Base-by-base conservation (phyloP, 306 rosid species). In the Cercis canadensis region DNA sequence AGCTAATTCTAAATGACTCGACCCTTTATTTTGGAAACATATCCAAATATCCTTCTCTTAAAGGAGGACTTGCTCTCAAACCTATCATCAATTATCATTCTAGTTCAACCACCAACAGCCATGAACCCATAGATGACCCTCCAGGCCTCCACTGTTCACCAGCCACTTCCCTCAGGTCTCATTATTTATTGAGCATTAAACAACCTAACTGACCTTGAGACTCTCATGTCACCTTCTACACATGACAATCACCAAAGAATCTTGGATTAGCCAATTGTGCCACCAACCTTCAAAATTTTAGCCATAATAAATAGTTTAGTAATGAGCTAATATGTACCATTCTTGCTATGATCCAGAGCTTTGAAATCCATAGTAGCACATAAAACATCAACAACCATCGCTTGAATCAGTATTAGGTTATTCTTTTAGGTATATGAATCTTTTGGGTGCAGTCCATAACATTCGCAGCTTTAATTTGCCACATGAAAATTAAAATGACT, bases 261-360 rank as follows among this genome's bases (percentile, higher is more conserved):
- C 7, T 50, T 33, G 37, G 13, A 36, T 46, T 49, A 44, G 37
- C 21, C 52, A 14, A 52, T 12, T 62, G 10, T 40, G 19, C 8
- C 43, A 44, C 6, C 71, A 61, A 41, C 54, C 21, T 53, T 51
- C 34, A 40, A 21, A 55, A 73, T 61, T 73, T 40, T 62, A 9
- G 70, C 17, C 18, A 57, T 16, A 61, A 40, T 19, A 16, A 62
- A 37, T 46, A 21, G 8, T 36, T 40, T 5, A 57, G 32, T 24
- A 24, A 24, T 24, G 29, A 24, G 29, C 3, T 24, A 9, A 10
- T 5, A 4, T 10, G 11, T 44, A 0, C 50, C 15, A 14, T 34
- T 57, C 34, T 4, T 13, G 7, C 3, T 24, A 47, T 49, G 52
- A 75, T 47, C 46, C 45, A 65, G 44, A 57, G 15, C 43, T 14